Percentiles rank a stretch among this genome's conserved stretches.
Evolutionary conservation across 257 asterid species (phyloP).

Genomic region (Solanum chmielewskii): DNA sequence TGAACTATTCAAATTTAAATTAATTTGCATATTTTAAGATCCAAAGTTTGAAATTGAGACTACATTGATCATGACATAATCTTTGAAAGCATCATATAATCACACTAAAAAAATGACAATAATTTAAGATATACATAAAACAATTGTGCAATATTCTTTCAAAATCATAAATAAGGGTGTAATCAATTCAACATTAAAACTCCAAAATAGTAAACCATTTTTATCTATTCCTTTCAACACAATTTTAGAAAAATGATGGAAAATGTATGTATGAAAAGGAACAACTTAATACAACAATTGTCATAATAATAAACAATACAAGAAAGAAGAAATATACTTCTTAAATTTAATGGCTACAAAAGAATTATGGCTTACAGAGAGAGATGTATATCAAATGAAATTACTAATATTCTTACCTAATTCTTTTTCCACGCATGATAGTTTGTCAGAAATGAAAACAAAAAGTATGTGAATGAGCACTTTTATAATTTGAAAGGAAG

Average conservation of each 20-base stretch:
- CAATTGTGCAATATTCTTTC: neutral
- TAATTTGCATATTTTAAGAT: neutral
- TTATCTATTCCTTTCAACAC: no score
- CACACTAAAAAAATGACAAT: neutral
- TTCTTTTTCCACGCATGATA: neutral
- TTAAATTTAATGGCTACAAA: neutral
- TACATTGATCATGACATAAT: neutral
- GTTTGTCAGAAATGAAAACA: neutral
- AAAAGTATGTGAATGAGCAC: neutral
- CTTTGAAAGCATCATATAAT: neutral
- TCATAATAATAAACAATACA: neutral
- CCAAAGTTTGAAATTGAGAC: neutral
- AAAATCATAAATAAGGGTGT: neutral
- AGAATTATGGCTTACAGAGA: neutral
- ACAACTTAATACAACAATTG: neutral
- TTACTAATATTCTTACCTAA: neutral
- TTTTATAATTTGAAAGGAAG: neutral
- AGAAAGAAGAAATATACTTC: neutral
- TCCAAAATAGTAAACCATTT: neutral
- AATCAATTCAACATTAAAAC: neutral
- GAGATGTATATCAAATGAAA: neutral
- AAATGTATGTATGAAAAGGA: no score
- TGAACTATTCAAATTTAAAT: neutral
- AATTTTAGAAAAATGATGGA: no score
- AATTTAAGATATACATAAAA: neutral